Percentiles rank a stretch among this genome's conserved stretches.
Conservation (phyloP, 176 grass and related monocot genomes). For the Bolboschoenus planiculmis region DNA sequence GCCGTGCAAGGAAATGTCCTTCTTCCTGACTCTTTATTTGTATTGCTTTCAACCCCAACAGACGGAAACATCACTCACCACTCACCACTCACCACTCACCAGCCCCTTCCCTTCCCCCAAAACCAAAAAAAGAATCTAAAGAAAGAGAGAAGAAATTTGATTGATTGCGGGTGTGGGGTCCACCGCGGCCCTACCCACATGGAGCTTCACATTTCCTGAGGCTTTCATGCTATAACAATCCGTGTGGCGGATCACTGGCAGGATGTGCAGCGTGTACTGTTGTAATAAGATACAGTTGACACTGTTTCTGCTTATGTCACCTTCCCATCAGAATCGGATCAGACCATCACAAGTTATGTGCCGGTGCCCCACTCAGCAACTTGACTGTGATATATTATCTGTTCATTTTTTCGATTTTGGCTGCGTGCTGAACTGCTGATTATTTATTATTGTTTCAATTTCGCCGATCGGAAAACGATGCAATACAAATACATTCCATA, state of each 20-base stretch:
- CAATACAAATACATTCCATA: neutral
- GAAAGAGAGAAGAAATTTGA: neutral
- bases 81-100: neutral
- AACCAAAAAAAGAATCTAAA: neutral
- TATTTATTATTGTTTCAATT: neutral
- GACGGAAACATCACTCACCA: neutral
- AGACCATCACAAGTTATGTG: no score
- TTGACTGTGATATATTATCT: neutral
- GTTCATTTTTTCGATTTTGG: neutral
- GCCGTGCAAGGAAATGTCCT: conserved; percentile 5
- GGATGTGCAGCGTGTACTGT: neutral
- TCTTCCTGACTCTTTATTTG: conserved; percentile 21
- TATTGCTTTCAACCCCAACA: neutral
- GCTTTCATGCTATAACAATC: neutral
- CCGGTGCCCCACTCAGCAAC: neutral
- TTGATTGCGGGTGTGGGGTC: neutral
- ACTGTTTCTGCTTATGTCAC: neutral
- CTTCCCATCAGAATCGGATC: neutral
- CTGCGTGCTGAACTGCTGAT: no score
- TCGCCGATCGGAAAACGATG: neutral
- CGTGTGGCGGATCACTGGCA: neutral
- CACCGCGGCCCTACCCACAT: neutral
- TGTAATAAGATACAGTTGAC: neutral
- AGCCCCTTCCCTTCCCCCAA: neutral
- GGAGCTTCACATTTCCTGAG: neutral